Evolutionary conservation across 1,139 yeast genomes (phyloP), one percentile per base, ranked within the genome.

Genomic region (Zygoascus meyerae): DNA sequence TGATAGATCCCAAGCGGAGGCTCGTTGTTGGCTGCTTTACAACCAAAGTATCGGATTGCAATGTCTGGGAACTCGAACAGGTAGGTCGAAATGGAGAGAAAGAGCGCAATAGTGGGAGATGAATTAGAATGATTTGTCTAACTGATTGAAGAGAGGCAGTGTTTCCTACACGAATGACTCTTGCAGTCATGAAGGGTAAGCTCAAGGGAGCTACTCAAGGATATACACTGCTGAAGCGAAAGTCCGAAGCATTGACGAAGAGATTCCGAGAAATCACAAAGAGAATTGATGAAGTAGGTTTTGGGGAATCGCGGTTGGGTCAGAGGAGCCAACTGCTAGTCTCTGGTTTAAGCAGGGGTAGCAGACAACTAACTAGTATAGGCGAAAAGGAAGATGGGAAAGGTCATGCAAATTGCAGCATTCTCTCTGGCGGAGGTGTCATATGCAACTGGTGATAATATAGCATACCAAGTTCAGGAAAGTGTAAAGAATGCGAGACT

Each of bases 121-220:
- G 10, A 38, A n/a, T 33, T n/a, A 21, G 26, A 21, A 7, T 5
- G 26, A 21, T 4, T 7, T 21, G 26, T 26, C 33, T 31, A 51
- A 57, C 42, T 16, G 17, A 12, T 18, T 4, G 7, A 39, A 64
- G 73, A 55, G 73, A 69, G 57, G 71, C 72, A 39, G 73, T 90
- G 48, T 90, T 90, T 69, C 96, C 97, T 38, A 90, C 97, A 42
- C 89, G 97, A 69, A 89, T 90, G 97, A 90, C 97, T 52, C 77
- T 92, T 59, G 92, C 95, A 44, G 68, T 86, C 54, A 92, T 92
- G 98, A 92, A 92, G 73, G 78, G 85, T 52, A 92, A 92, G 70
- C 79, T 92, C 62, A 92, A 90, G 71, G 98, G 98, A 42, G 98
- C 98, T 2, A 92, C 87, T 62, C 95, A 87, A 62, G 98, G 98